Percentiles rank a stretch among this genome's conserved stretches.
Conservation (phyloP, 257 asterid genomes). For the Scutellaria minor region DNA sequence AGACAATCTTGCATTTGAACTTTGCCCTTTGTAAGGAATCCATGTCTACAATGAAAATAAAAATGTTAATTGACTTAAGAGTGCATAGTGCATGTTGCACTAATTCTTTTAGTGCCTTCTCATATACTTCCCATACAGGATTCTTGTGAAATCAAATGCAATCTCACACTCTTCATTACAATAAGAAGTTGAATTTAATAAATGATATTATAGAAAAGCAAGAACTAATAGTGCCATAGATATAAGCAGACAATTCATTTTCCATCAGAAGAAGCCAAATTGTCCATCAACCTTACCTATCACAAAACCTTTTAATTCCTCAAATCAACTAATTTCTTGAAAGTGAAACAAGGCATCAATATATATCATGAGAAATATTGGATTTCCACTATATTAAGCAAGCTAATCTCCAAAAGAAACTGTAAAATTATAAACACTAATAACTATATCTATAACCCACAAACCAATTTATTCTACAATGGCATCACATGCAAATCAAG, state of each 20-base stretch:
- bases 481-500: slow-evolving; percentile 24
- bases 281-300: slow-evolving; percentile 10
- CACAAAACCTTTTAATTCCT: slow-evolving; percentile 28
- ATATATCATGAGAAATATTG: not conserved
- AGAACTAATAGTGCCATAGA: slow-evolving; percentile 9
- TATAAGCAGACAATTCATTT: not conserved
- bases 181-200: not conserved
- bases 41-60: slow-evolving; percentile 66
- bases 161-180: slow-evolving; percentile 19
- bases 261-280: slow-evolving; percentile 5
- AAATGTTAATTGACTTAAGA: slow-evolving; percentile 22
- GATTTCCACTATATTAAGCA: slow-evolving; percentile 12
- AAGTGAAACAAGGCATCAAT: slow-evolving; percentile 2
- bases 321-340: slow-evolving; percentile 19
- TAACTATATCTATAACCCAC: slow-evolving; percentile 1
- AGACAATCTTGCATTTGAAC: slow-evolving; percentile 74
- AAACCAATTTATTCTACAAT: slow-evolving; percentile 18
- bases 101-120: slow-evolving; percentile 20
- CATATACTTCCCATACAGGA: not conserved
- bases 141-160: slow-evolving; percentile 7
- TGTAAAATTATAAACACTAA: slow-evolving; percentile 1
- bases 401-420: slow-evolving; percentile 13
- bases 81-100: slow-evolving; percentile 6
- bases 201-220: slow-evolving; percentile 11
- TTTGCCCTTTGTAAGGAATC: slow-evolving; percentile 97